Percentiles rank a stretch among this genome's conserved stretches.
Evolutionary conservation across 495 filamentous ascomycete species (phyloP).

Genomic region (Penicillium nucicola): DNA sequence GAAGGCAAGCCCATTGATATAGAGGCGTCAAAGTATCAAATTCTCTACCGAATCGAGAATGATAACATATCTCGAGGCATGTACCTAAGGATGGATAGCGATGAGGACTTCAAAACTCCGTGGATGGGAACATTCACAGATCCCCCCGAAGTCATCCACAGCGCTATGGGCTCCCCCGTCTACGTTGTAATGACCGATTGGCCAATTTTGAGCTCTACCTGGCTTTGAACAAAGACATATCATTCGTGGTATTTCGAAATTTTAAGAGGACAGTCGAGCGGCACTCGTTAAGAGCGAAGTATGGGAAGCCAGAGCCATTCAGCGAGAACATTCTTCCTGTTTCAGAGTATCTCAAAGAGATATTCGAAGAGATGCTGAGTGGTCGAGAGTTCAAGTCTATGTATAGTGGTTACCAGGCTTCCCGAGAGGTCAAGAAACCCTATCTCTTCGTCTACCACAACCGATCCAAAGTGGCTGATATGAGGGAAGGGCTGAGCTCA

Average conservation of each 20-base stretch:
- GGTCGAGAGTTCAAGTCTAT: not conserved
- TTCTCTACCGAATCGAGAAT: constrained; percentile 8
- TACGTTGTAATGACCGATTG: constrained; percentile 13
- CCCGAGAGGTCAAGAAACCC: not conserved
- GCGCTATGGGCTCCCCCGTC: not conserved
- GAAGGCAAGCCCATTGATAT: not conserved
- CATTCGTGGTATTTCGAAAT: constrained; percentile 20
- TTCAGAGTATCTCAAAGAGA: constrained; percentile 2
- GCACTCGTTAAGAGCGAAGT: not conserved
- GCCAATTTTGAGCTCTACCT: constrained; percentile 26
- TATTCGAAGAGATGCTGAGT: not conserved
- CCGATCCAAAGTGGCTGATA: not conserved
- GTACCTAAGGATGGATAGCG: not conserved
- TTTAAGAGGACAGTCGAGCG: constrained; percentile 1
- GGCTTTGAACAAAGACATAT: constrained; percentile 22
- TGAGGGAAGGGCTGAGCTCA: not conserved
- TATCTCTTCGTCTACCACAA: constrained; percentile 6
- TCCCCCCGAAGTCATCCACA: constrained; percentile 2
- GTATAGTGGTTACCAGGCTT: not conserved
- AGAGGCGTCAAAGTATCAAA: constrained; percentile 1
- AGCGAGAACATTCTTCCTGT: constrained; percentile 11
- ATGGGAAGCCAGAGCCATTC: constrained; percentile 2
- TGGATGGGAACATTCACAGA: constrained; percentile 8
- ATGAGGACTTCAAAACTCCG: not conserved
- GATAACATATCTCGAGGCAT: not conserved